A percentile compares a stretch with the other conserved stretches of the same genome.
Evolutionary conservation across 1,139 yeast genomes (phyloP).

Genomic region (Yamadazyma membranifaciens): DNA sequence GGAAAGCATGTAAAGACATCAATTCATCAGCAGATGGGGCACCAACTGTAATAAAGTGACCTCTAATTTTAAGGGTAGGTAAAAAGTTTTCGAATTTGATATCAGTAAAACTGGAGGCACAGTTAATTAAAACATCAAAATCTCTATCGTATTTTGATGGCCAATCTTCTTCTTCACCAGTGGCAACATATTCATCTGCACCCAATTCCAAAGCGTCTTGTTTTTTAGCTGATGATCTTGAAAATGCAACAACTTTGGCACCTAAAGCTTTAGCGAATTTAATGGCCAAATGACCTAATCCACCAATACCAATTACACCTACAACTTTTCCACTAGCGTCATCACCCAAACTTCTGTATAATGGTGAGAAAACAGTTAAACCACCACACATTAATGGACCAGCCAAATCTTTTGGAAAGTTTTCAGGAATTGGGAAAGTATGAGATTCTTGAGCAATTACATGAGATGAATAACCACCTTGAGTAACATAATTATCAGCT

Average conservation of each 20-base stretch:
- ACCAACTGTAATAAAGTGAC: constrained; percentile 53
- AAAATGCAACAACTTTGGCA: constrained; percentile 40
- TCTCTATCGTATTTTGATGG: constrained; percentile 24
- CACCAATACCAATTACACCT: constrained; percentile 50
- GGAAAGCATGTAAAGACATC: constrained; percentile 9
- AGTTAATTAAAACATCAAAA: constrained; percentile 49
- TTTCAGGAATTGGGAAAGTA: constrained; percentile 59
- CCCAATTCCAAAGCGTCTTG: constrained; percentile 37
- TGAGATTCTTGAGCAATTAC: constrained; percentile 53
- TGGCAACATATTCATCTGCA: constrained; percentile 40
- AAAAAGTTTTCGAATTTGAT: constrained; percentile 31
- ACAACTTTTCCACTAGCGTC: constrained; percentile 31
- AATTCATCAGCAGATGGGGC: constrained; percentile 38
- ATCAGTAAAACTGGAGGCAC: constrained; percentile 44
- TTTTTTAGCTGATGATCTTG: constrained; percentile 35
- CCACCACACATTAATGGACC: constrained; percentile 74
- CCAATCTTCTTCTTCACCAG: constrained; percentile 39
- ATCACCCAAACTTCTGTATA: constrained; percentile 32
- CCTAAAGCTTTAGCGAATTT: constrained; percentile 43
- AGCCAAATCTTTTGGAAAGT: constrained; percentile 42
- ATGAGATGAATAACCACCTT: constrained; percentile 65
- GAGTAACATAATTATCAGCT: constrained; percentile 38
- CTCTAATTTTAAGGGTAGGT: constrained; percentile 35
- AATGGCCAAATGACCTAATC: constrained; percentile 44
- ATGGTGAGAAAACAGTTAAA: constrained; percentile 59